These are phyloP conservation scores for Fusarium temperatum DNA, from an alignment of 2,329 filamentous ascomycete species.

Conservation along the genomic window DNA sequence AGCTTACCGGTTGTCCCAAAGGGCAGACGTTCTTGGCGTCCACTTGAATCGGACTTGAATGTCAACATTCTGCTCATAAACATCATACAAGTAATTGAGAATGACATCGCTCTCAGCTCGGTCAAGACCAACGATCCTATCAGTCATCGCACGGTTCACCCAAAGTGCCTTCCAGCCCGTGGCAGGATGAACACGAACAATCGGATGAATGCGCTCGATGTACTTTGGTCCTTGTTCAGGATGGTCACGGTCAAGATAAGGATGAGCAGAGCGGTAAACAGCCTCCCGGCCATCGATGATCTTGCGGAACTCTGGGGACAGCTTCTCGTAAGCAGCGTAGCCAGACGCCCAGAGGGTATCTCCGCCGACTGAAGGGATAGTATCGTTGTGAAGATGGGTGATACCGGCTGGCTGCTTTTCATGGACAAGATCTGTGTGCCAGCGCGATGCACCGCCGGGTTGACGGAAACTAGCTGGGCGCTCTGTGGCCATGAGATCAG, in stretches of 20 bases:
- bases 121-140: slow-evolving; percentile 74
- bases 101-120: slow-evolving; percentile 74
- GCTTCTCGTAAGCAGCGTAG: slow-evolving; percentile 77
- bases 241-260: slow-evolving; percentile 71
- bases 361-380: slow-evolving; percentile 70
- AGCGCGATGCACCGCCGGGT: slow-evolving; percentile 72
- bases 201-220: slow-evolving; percentile 73
- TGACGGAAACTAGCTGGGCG: slow-evolving; percentile 68
- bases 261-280: slow-evolving; percentile 72
- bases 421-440: slow-evolving; percentile 78
- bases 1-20: slow-evolving; percentile 72
- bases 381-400: slow-evolving; percentile 76
- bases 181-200: slow-evolving; percentile 76
- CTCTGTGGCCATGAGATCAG: slow-evolving; percentile 71
- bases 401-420: slow-evolving; percentile 76
- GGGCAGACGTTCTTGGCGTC: slow-evolving; percentile 71
- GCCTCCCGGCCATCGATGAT: slow-evolving; percentile 74
- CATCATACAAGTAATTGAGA: slow-evolving; percentile 71
- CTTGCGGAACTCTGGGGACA: slow-evolving; percentile 74
- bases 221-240: slow-evolving; percentile 69
- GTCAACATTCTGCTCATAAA: slow-evolving; percentile 75
- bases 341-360: slow-evolving; percentile 79
- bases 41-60: slow-evolving; percentile 78
- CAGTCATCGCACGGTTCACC: slow-evolving; percentile 76
- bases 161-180: slow-evolving; percentile 79